Conservation (phyloP, 768 basidiomycete species). For the Suillus sp. region DNA sequence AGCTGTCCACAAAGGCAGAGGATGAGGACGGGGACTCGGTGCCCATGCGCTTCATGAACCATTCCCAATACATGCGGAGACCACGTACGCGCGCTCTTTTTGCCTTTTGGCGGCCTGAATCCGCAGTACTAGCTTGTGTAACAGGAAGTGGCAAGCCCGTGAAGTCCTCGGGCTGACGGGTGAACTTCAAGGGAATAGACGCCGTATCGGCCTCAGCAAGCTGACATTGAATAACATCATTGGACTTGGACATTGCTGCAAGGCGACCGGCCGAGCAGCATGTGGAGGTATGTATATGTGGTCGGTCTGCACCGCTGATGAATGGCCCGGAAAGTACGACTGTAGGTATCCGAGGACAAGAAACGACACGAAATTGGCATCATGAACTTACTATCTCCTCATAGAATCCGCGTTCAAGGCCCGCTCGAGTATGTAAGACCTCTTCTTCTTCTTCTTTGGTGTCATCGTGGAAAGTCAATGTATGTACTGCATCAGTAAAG, state of each 20-base stretch:
- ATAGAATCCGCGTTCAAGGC: not conserved
- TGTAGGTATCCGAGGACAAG: not conserved
- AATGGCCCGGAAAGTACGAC: not conserved
- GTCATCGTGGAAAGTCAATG: slow-evolving; percentile 5
- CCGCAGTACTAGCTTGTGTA: slow-evolving; percentile 28
- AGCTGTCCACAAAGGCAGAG: slow-evolving; percentile 52
- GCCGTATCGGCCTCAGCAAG: not conserved
- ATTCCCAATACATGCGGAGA: slow-evolving; percentile 48
- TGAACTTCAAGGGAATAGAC: not conserved
- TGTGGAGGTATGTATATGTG: not conserved
- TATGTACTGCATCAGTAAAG: not conserved
- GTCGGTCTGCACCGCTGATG: not conserved
- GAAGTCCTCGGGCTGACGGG: slow-evolving; percentile 18
- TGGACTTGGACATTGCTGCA: not conserved
- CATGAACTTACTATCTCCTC: not conserved
- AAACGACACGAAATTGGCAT: not conserved
- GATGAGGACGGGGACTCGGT: slow-evolving; percentile 59
- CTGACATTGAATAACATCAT: not conserved
- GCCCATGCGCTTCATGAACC: slow-evolving; percentile 55
- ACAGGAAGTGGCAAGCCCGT: slow-evolving; percentile 46
- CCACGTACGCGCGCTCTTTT: slow-evolving; percentile 43
- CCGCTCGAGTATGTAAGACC: not conserved
- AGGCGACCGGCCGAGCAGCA: not conserved
- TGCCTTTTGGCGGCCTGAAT: slow-evolving; percentile 29
- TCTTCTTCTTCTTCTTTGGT: not conserved